These are phyloP conservation scores for Taiozyma sp. DNA, from an alignment of 1,139 yeast genomes.

Conservation along the genomic window DNA sequence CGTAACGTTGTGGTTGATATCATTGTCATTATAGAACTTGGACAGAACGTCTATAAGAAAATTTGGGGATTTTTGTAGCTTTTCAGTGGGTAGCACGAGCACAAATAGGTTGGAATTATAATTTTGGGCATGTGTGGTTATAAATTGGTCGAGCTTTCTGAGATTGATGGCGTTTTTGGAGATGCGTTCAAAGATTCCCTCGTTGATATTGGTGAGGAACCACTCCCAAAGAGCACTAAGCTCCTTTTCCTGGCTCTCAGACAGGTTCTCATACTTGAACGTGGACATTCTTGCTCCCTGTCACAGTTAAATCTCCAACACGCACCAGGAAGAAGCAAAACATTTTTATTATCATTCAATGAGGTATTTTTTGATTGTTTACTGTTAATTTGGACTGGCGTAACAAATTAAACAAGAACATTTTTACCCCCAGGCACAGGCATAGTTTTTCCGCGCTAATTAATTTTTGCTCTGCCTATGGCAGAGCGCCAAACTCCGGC, in stretches of 20 bases:
- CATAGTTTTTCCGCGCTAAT: background rate
- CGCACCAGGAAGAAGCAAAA: background rate
- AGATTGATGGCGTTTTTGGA: conserved; percentile 1
- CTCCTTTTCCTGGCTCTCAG: conserved; percentile 1
- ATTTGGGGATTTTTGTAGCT: conserved; percentile 1
- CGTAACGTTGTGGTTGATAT: conserved; percentile 1
- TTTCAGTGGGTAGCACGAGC: conserved; percentile 3
- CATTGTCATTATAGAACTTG: conserved; percentile 2
- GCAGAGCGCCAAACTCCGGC: background rate
- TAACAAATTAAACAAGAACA: background rate
- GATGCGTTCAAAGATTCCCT: conserved; percentile 7
- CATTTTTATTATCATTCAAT: background rate
- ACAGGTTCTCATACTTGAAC: conserved; percentile 6
- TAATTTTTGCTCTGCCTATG: background rate
- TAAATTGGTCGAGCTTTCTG: conserved; percentile 2
- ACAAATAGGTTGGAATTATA: conserved; percentile 1
- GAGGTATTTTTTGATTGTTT: background rate
- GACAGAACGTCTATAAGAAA: conserved; percentile 3
- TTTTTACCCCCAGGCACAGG: background rate
- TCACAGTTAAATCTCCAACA: background rate
- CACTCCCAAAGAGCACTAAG: conserved; percentile 7
- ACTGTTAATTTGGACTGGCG: background rate
- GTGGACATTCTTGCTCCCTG: conserved; percentile 2
- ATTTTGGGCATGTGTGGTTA: conserved; percentile 1
- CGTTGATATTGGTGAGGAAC: conserved; percentile 7